Conservation (phyloP, 1,284 basidiomycete species). For the Golubevia sp. region DNA sequence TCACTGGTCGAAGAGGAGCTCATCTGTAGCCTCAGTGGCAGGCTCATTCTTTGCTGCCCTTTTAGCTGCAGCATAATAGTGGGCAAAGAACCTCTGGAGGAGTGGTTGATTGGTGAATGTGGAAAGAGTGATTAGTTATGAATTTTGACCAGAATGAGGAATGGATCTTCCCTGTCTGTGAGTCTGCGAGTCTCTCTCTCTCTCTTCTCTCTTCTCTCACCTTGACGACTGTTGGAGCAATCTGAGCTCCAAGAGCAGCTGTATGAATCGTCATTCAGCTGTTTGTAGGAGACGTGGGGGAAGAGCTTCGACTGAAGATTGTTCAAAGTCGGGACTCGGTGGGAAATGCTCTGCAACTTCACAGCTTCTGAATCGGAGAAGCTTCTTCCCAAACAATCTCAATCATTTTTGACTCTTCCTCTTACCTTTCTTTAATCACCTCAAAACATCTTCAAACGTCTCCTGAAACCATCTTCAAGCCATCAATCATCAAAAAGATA, state of each 20-base stretch:
- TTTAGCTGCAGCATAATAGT: slow-evolving; percentile 13
- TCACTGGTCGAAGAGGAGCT: slow-evolving; percentile 35
- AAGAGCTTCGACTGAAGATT: no score
- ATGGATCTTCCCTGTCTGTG: slow-evolving; percentile 16
- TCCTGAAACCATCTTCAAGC: no score
- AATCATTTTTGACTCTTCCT: no score
- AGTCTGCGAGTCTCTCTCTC: slow-evolving; percentile 7
- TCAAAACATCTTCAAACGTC: no score
- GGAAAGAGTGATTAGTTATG: slow-evolving; percentile 5
- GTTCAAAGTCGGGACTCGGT: no score
- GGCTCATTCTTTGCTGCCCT: neutral
- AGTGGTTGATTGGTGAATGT: slow-evolving; percentile 21
- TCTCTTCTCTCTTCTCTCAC: slow-evolving; percentile 15
- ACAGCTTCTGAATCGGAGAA: no score
- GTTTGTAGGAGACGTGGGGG: no score
- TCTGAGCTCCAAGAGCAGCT: slow-evolving; percentile 29
- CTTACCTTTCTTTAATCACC: no score
- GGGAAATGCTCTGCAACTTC: no score
- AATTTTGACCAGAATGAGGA: slow-evolving; percentile 10
- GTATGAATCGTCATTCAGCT: slow-evolving; percentile 58
- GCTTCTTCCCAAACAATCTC: no score
- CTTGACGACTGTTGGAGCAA: slow-evolving; percentile 49
- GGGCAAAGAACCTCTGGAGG: slow-evolving; percentile 23
- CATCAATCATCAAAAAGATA: no score
- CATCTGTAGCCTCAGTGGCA: slow-evolving; percentile 22